A percentile compares a stretch with the other conserved stretches of the same genome.
phyloP scores from a whole-genome alignment of 305 asterid species.

The Rubia occidens region DNA sequence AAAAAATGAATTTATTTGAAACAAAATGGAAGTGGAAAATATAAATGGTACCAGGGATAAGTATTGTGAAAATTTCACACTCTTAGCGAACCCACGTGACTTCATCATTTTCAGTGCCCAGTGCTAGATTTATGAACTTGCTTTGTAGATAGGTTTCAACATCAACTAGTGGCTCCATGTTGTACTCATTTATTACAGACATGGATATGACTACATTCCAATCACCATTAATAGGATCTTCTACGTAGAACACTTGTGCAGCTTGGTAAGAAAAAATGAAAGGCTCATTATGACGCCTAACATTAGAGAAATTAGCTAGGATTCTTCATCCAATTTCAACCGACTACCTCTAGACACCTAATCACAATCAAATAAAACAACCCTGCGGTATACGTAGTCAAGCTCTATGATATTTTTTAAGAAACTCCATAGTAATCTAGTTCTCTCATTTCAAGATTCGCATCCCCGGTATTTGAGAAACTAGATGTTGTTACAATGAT shows the following conservation, averaged over 20 bases:
- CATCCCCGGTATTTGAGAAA: background rate
- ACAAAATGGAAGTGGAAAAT: too few relatives aligned
- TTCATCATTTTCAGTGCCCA: background rate
- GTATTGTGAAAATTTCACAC: too few relatives aligned
- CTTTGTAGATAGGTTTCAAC: background rate
- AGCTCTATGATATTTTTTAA: background rate
- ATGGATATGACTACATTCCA: background rate
- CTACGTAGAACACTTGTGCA: conserved; percentile 20
- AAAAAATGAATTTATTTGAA: too few relatives aligned
- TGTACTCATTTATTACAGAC: background rate
- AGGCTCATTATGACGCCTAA: conserved; percentile 20
- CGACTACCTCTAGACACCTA: conserved; percentile 10
- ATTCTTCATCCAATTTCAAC: conserved; percentile 10
- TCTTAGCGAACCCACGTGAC: background rate
- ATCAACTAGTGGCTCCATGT: background rate
- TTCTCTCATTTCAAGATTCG: background rate
- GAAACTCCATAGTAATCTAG: background rate
- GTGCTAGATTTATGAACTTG: background rate
- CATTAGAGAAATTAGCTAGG: background rate
- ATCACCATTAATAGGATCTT: conserved; percentile 1
- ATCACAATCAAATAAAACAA: conserved; percentile 10
- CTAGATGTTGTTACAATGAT: background rate
- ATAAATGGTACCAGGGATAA: too few relatives aligned
- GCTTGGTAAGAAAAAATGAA: conserved; percentile 22
- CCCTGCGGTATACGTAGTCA: conserved; percentile 3